Evolutionary conservation across 306 rosid genomes (phyloP), one percentile per base, ranked within the genome.

Genomic region (Psophocarpus tetragonolobus): DNA sequence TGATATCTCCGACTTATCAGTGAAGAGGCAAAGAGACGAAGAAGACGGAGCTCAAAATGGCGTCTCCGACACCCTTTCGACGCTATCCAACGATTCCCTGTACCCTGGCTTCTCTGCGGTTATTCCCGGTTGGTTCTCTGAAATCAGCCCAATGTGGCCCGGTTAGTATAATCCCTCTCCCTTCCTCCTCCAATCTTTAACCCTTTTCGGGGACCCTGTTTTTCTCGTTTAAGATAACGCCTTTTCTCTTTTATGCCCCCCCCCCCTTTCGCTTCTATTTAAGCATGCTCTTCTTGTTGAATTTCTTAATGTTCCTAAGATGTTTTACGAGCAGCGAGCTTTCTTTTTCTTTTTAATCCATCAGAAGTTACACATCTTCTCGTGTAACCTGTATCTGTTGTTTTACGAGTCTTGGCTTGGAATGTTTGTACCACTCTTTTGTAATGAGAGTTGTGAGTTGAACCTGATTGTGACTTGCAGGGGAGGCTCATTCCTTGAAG

Each of bases 121-220:
- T 39, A 92, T 92, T 76, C 97, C 98, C 64, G 97, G 99, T 6
- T 95, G 99, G 99, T 95, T 95, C 84, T 95, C 99, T 8, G 98
- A 95, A 88, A 86, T 95, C 56, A 95, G 99, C 89, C 93, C 97
- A 92, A 87, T 92, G 98, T 95, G 99, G 99, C 99, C 99, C 6
- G 99, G 99, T 95, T 68, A 23, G 96, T n/a, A 14, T 58, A 71
- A 62, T 56, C 15, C 42, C 9, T 3, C 57, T 29, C 45, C 47
- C 23, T 76, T 39, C 17, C 0, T 50, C 3, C 23, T 35, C 1
- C 39, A 5, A 35, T 35, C 39, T 10, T 29, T 1, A 48, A n/a
- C 56, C 56, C 56, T 58, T 58, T 27, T 27, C 11, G 11, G 29
- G 17, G 12, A 56, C 65, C 65, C 18, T 14, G 32, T 5, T 56